Evolutionary conservation across 2,329 filamentous ascomycete genomes (phyloP), one percentile per base, ranked within the genome.

Genomic region (Ramularia collo-cygni): DNA sequence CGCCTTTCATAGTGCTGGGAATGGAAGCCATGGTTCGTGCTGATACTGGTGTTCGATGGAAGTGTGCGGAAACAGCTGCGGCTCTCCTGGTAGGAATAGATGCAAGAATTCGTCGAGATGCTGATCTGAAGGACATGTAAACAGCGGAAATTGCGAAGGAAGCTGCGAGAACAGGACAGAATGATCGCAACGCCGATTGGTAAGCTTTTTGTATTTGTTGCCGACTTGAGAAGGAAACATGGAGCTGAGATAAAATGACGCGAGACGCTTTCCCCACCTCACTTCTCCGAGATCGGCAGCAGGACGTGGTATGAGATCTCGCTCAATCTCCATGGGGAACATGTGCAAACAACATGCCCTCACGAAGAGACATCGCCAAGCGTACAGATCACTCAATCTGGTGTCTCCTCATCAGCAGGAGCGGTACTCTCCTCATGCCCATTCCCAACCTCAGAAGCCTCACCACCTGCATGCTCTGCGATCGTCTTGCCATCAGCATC

Each of bases 1-100:
- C 71, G 42, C 78, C 84, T 57, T 82, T 81, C 82, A 87, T 87
- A 28, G 76, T 81, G 46, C 71, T 70, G 15, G 81, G 81, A 32
- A 81, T 61, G 47, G 63, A 64, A n/a, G 68, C 58, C 65, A 72
- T 72, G 35, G 48, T 50, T 40, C 47, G 36, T 28, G 29, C 19
- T 18, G 37, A 31, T 44, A 16, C 19, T 3, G 36, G 10, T 9
- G 43, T 39, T 30, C 18, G 24, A 9, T 37, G 37, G 12, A 54
- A 17, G 13, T 57, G 54, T n/a, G 47, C 49, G 15, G 53, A 52
- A 4, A 58, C 31, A n/a, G 45, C 38, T 18, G 52, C 41, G 33
- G 51, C 42, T 52, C 55, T 47, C 18, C 50, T 47, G 21, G 47
- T 42, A 17, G 53, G 35, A 12, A 35, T 50, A 24, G 46, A 46